Conservation (phyloP, 2,329 filamentous ascomycete genomes). For the Fusarium ambrosium region DNA sequence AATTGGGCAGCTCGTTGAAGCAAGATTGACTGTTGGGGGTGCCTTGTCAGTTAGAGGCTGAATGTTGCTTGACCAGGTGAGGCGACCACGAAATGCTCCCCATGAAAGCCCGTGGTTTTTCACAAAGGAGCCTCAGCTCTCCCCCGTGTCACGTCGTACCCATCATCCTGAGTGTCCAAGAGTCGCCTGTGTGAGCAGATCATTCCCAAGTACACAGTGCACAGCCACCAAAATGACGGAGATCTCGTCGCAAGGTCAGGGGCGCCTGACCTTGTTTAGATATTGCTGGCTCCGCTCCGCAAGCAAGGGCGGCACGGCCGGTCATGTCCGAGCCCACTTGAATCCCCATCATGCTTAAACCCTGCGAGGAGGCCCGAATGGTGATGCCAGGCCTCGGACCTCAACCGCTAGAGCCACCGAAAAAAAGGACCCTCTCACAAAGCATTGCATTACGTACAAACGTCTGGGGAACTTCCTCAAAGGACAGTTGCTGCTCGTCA, state of each 20-base stretch:
- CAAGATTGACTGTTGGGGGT: background rate
- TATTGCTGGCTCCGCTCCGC: conserved; percentile 32
- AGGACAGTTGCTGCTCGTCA: conserved; percentile 15
- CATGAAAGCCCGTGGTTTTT: background rate
- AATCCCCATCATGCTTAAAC: conserved; percentile 22
- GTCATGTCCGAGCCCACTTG: conserved; percentile 43
- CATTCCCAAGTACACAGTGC: conserved; percentile 12
- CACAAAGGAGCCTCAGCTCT: background rate
- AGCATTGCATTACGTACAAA: conserved; percentile 46
- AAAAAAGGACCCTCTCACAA: conserved; percentile 11
- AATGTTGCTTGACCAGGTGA: background rate
- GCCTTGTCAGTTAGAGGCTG: background rate
- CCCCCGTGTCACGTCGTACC: background rate
- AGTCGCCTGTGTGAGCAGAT: background rate
- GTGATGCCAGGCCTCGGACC: conserved; percentile 18
- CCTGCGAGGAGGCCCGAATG: conserved; percentile 18
- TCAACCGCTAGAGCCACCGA: conserved; percentile 28
- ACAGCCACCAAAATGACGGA: background rate
- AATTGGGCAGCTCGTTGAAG: background rate
- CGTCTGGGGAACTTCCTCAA: conserved; percentile 32
- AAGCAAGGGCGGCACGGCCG: conserved; percentile 35
- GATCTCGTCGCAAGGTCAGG: conserved; percentile 25
- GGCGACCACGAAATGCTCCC: background rate
- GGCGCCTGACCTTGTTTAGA: conserved; percentile 10
- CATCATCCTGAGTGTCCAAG: background rate